Evolutionary conservation across 2,329 filamentous ascomycete species (phyloP).

Genomic region (Nemania abortiva): DNA sequence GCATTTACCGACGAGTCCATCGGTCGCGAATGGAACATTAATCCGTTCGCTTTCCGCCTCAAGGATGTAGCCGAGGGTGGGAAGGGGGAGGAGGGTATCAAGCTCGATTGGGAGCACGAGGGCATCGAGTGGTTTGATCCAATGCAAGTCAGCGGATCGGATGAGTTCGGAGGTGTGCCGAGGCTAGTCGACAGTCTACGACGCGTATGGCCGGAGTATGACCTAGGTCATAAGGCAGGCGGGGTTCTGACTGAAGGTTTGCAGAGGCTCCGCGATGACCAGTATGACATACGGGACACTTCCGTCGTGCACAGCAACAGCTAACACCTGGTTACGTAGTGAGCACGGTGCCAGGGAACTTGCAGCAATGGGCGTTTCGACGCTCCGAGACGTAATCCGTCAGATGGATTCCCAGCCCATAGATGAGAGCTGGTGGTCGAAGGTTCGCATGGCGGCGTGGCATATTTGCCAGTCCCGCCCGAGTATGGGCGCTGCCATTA

Average conservation of each 20-base stretch:
- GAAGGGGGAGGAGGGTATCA: constrained; percentile 60
- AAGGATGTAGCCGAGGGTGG: constrained; percentile 54
- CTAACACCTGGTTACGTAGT: constrained; percentile 23
- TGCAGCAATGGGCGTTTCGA: constrained; percentile 64
- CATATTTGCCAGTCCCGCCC: constrained; percentile 74
- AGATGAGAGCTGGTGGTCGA: constrained; percentile 65
- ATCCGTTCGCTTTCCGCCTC: constrained; percentile 71
- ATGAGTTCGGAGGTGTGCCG: constrained; percentile 66
- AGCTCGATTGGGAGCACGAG: constrained; percentile 73
- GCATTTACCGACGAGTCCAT: constrained; percentile 65
- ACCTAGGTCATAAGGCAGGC: constrained; percentile 61
- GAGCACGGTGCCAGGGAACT: constrained; percentile 70
- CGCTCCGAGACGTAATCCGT: constrained; percentile 61
- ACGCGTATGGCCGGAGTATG: constrained; percentile 70
- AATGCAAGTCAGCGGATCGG: constrained; percentile 59
- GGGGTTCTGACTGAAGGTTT: constrained; percentile 61
- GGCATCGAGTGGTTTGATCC: constrained; percentile 69
- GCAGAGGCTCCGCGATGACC: constrained; percentile 64
- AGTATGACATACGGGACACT: constrained; percentile 46
- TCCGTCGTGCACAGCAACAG: not conserved
- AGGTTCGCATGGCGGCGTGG: constrained; percentile 69
- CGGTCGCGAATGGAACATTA: constrained; percentile 70
- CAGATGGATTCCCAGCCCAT: constrained; percentile 48
- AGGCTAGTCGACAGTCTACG: constrained; percentile 68
- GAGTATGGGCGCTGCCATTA: constrained; percentile 73